A percentile compares a stretch with the other conserved stretches of the same genome.
Evolutionary conservation across 192 early-diverging fungal genomes (phyloP).

Genomic region (Entomortierella chlamydospora): DNA sequence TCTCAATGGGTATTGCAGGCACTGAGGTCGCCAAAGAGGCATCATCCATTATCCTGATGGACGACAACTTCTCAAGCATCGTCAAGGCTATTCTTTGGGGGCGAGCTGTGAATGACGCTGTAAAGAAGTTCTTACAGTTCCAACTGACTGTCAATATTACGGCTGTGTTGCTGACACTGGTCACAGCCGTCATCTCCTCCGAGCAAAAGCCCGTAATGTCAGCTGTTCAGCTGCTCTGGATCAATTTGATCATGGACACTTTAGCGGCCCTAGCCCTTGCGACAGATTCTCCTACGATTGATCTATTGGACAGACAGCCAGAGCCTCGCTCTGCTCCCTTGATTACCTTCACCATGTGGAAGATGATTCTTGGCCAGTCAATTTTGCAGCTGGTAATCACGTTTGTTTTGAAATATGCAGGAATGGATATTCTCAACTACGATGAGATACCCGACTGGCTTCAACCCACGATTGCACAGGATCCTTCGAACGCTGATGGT

Average conservation of each 20-base stretch:
- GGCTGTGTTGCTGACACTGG: conserved; percentile 83
- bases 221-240: conserved; percentile 97
- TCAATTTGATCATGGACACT: conserved; percentile 99
- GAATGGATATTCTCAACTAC: conserved; percentile 70
- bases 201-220: conserved; percentile 88
- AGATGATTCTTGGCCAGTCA: conserved; percentile 93
- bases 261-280: conserved; percentile 97
- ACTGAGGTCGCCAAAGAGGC: conserved; percentile 99
- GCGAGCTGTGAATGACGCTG: conserved; percentile 93
- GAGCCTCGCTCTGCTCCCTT: conserved; percentile 84
- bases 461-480: conserved; percentile 2
- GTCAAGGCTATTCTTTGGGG: conserved; percentile 99
- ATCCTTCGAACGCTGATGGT: not conserved
- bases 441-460: conserved; percentile 27
- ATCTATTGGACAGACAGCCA: conserved; percentile 89
- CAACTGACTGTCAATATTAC: conserved; percentile 98
- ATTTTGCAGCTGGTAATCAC: conserved; percentile 89
- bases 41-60: conserved; percentile 96
- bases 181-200: conserved; percentile 73
- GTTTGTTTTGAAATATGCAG: conserved; percentile 76
- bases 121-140: conserved; percentile 99
- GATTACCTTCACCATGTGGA: conserved; percentile 94
- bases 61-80: conserved; percentile 98
- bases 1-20: conserved; percentile 99
- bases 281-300: conserved; percentile 90